These are phyloP conservation scores for Cyclotella baltica DNA, from an alignment of 108 stramenopile genomes.

Conservation along the genomic window DNA sequence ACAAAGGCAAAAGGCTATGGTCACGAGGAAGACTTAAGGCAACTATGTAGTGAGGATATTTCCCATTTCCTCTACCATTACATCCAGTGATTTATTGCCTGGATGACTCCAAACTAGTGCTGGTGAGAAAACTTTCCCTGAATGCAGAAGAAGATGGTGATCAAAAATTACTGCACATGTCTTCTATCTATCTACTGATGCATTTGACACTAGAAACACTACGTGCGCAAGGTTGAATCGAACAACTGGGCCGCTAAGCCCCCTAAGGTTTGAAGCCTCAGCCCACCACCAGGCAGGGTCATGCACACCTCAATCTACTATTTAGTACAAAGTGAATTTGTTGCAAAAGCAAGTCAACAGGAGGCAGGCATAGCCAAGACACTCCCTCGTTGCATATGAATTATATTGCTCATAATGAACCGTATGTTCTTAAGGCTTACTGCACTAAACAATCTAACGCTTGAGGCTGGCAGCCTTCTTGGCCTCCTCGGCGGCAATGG, in stretches of 20 bases:
- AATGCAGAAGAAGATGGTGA: too few species aligned
- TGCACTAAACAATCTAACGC: conserved; percentile 23
- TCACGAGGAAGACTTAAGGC: too few species aligned
- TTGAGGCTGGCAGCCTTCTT: conserved; percentile 95
- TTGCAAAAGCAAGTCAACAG: conserved; percentile 47
- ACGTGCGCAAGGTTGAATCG: conserved; percentile 88
- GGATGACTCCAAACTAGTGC: too few species aligned
- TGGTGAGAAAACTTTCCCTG: too few species aligned
- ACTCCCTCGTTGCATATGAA: conserved; percentile 50
- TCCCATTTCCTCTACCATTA: too few species aligned
- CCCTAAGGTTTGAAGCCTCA: conserved; percentile 89
- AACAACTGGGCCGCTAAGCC: conserved; percentile 82
- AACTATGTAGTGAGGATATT: too few species aligned
- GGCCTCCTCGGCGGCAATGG: conserved; percentile 93
- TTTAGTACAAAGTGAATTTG: conserved; percentile 23
- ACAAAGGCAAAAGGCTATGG: too few species aligned
- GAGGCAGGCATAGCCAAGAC: conserved; percentile 13
- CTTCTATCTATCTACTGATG: too few species aligned
- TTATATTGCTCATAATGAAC: conserved; percentile 39
- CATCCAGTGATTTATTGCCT: too few species aligned
- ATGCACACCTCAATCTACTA: conserved; percentile 62
- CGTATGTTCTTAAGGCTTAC: conserved; percentile 24
- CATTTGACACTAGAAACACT: too few species aligned
- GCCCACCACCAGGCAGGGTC: conserved; percentile 88
- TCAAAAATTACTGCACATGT: too few species aligned